These are phyloP conservation scores for Cryptosporidium viatorum DNA, from an alignment of 169 alveolate genomes.

Conservation along the genomic window DNA sequence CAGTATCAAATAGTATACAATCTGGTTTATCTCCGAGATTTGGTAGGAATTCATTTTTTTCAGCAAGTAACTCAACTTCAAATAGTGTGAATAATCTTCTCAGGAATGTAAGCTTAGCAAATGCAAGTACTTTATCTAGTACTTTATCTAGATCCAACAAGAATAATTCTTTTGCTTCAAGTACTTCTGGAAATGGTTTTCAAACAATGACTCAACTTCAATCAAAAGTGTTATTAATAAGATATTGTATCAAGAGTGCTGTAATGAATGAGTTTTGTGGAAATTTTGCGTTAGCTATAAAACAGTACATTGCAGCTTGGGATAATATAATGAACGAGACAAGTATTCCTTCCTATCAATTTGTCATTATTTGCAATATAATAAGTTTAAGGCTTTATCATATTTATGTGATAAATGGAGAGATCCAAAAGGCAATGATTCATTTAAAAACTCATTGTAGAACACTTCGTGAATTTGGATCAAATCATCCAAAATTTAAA, in stretches of 20 bases:
- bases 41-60: slow-evolving; percentile 29
- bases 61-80: slow-evolving; percentile 4
- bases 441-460: slow-evolving; percentile 50
- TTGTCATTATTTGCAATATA: slow-evolving; percentile 39
- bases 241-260: slow-evolving; percentile 71
- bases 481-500: slow-evolving; percentile 22
- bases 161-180: slow-evolving; percentile 41
- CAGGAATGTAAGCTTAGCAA: background rate
- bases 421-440: slow-evolving; percentile 51
- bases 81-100: background rate
- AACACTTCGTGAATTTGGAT: slow-evolving; percentile 25
- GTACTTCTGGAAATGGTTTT: slow-evolving; percentile 41
- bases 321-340: slow-evolving; percentile 53
- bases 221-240: slow-evolving; percentile 34
- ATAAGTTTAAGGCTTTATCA: slow-evolving; percentile 57
- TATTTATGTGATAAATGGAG: slow-evolving; percentile 47
- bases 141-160: slow-evolving; percentile 6
- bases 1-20: slow-evolving; percentile 21
- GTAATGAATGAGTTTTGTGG: slow-evolving; percentile 75
- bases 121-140: background rate
- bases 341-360: slow-evolving; percentile 42
- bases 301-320: slow-evolving; percentile 68
- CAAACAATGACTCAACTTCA: slow-evolving; percentile 47
- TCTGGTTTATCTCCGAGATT: slow-evolving; percentile 49
- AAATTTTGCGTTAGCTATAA: slow-evolving; percentile 28